Percentiles rank a stretch among this genome's conserved stretches.
Evolutionary conservation across 2,329 filamentous ascomycete species (phyloP).

Genomic region (Triangularia setosa): DNA sequence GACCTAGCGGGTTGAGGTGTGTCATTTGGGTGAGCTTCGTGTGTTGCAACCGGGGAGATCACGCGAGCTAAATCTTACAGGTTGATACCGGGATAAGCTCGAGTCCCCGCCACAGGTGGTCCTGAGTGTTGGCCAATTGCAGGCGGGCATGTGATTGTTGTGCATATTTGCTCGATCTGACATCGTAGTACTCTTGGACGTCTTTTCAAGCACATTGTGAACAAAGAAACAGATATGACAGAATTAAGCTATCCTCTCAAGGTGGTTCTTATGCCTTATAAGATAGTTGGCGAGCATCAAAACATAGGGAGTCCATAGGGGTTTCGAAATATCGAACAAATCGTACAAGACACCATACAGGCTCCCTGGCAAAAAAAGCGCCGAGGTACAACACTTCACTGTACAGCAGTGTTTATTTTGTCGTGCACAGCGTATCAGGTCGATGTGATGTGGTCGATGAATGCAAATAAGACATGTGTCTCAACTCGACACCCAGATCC

Average conservation of each 20-base stretch:
- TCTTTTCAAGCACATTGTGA: too few species aligned
- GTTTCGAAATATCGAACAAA: too few species aligned
- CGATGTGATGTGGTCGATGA: conserved; percentile 22
- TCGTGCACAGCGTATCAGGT: conserved; percentile 7
- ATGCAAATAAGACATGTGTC: conserved; percentile 23
- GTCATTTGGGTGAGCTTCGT: conserved; percentile 1
- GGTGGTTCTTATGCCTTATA: too few species aligned
- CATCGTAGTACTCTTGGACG: too few species aligned
- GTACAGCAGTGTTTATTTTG: too few species aligned
- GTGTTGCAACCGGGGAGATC: not conserved
- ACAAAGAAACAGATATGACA: too few species aligned
- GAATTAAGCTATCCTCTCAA: too few species aligned
- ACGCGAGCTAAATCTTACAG: not conserved
- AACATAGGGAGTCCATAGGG: too few species aligned
- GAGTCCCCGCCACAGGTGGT: not conserved
- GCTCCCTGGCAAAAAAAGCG: too few species aligned
- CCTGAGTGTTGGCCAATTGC: not conserved
- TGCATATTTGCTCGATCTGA: not conserved
- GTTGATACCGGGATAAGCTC: not conserved
- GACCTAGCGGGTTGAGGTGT: conserved; percentile 20
- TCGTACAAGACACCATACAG: too few species aligned
- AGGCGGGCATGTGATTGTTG: not conserved
- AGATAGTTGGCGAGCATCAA: too few species aligned
- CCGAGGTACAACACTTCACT: too few species aligned
- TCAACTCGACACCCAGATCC: conserved; percentile 23